These are phyloP conservation scores for Quillaja saponaria DNA, from an alignment of 306 rosid species.

Conservation along the genomic window DNA sequence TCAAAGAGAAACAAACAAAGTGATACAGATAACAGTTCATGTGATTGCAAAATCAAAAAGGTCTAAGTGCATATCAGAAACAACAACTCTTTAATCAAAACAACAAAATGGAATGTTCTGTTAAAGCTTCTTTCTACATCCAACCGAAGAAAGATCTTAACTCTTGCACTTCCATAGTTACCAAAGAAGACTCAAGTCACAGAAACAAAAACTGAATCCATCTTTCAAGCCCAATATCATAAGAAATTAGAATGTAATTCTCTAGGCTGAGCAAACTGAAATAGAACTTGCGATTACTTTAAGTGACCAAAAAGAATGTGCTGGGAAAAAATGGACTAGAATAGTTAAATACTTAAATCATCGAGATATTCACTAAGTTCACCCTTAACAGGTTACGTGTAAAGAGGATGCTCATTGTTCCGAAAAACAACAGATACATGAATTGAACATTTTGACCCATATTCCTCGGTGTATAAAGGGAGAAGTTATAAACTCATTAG, in stretches of 20 bases:
- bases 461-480: neutral
- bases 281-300: too few species aligned
- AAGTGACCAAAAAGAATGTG: neutral
- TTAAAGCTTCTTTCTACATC: too few species aligned
- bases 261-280: conserved; percentile 5
- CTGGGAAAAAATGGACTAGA: neutral
- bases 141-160: too few species aligned
- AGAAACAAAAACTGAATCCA: neutral
- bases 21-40: conserved; percentile 5
- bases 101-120: neutral
- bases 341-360: neutral
- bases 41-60: neutral
- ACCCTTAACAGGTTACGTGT: neutral
- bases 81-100: neutral
- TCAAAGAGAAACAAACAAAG: conserved; percentile 26
- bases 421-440: too few species aligned
- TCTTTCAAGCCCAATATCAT: neutral
- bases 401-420: neutral
- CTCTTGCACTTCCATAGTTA: too few species aligned
- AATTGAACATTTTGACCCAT: too few species aligned
- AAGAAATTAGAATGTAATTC: neutral
- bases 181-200: neutral
- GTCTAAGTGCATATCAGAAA: conserved; percentile 1
- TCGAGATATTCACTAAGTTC: neutral
- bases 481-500: neutral